These are phyloP conservation scores for Talaromyces sp. DNA, from an alignment of 2,329 filamentous ascomycete species.

Conservation along the genomic window DNA sequence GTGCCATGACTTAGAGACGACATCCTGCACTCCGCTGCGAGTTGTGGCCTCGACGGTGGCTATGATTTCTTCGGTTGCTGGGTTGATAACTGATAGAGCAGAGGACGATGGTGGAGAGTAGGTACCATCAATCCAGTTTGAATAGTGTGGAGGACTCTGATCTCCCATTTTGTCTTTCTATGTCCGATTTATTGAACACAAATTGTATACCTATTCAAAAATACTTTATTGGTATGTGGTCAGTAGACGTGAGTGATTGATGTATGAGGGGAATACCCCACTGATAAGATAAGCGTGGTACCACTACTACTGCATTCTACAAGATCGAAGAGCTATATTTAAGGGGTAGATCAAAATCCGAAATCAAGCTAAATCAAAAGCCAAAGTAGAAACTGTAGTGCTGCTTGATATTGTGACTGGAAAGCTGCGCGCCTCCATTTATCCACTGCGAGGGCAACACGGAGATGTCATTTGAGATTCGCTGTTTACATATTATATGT, in stretches of 20 bases:
- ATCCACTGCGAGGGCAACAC: neutral
- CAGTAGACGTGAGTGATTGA: neutral
- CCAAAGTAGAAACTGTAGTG: too few relatives aligned
- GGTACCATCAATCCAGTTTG: conserved; percentile 32
- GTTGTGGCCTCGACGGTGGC: conserved; percentile 54
- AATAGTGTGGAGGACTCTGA: conserved; percentile 23
- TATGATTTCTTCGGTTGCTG: conserved; percentile 29
- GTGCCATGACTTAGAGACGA: conserved; percentile 38
- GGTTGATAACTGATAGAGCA: conserved; percentile 28
- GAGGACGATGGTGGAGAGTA: conserved; percentile 20
- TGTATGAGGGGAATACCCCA: conserved; percentile 8
- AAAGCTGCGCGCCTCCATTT: neutral
- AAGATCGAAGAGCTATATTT: too few relatives aligned
- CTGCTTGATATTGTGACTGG: neutral
- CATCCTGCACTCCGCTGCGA: conserved; percentile 51
- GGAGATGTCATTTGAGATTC: neutral
- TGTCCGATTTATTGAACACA: too few relatives aligned
- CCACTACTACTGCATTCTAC: neutral
- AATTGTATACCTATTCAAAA: too few relatives aligned
- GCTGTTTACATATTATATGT: neutral
- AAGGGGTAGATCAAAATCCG: neutral
- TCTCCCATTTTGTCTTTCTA: neutral
- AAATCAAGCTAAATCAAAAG: neutral
- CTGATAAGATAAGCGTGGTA: neutral
- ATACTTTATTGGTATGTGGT: neutral